Conservation (phyloP, 2,329 filamentous ascomycete species). For the Ophiostoma montium region DNA sequence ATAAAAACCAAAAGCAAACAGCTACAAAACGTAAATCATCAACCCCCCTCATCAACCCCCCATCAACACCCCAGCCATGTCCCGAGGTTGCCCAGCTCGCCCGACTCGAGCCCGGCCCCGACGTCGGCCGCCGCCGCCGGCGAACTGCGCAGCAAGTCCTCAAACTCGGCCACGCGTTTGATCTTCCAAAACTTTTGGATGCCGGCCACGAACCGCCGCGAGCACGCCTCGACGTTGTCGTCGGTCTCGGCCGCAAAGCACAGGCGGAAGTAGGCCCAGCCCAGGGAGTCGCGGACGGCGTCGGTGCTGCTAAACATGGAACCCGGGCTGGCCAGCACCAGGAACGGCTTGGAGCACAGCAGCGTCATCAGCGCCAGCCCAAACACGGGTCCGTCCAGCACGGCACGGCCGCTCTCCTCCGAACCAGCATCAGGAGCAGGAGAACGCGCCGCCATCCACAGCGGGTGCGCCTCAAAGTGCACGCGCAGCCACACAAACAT, state of each 20-base stretch:
- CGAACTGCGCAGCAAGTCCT: constrained; percentile 38
- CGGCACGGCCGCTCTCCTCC: constrained; percentile 10
- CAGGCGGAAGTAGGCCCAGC: constrained; percentile 60
- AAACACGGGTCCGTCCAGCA: constrained; percentile 42
- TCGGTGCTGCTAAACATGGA: constrained; percentile 56
- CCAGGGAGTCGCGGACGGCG: constrained; percentile 40
- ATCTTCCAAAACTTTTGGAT: constrained; percentile 66
- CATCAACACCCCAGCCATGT: constrained; percentile 9
- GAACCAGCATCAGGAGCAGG: neutral
- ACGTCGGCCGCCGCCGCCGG: constrained; percentile 11
- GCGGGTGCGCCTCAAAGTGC: constrained; percentile 57
- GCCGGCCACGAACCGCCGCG: constrained; percentile 51
- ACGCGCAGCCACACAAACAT: constrained; percentile 85
- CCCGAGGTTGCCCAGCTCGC: constrained; percentile 19
- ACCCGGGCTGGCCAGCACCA: constrained; percentile 59
- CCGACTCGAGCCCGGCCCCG: constrained; percentile 10
- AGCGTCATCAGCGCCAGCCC: constrained; percentile 55
- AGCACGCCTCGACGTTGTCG: constrained; percentile 49
- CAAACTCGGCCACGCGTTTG: constrained; percentile 50
- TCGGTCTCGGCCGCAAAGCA: constrained; percentile 79
- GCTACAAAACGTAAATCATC: neutral
- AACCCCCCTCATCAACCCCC: neutral
- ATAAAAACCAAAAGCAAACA: neutral
- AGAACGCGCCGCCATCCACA: constrained; percentile 32
- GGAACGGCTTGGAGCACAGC: constrained; percentile 53